Conservation (phyloP, 176 grass and related monocot species). For the Phoenix roebelenii region DNA sequence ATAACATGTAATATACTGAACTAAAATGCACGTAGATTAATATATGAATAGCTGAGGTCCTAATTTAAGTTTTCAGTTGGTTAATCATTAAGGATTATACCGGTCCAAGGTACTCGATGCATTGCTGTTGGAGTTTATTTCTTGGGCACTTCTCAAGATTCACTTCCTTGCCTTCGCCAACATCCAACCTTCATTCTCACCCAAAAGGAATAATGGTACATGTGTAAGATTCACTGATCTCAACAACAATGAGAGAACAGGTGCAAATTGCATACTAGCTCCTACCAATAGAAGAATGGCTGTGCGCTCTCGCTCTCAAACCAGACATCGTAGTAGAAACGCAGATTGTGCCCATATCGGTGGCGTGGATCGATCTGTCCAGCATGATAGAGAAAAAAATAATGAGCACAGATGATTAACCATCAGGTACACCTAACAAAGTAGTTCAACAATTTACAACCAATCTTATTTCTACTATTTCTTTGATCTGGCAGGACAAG, state of each 20-base stretch:
- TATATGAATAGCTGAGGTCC: too few species aligned
- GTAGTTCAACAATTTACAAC: too few species aligned
- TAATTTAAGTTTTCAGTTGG: too few species aligned
- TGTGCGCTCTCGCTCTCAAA: conserved; percentile 7
- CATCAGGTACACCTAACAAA: too few species aligned
- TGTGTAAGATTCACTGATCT: background rate
- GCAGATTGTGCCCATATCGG: conserved; percentile 37
- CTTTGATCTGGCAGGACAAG: too few species aligned
- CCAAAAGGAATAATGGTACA: background rate
- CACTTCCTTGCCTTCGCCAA: conserved; percentile 92
- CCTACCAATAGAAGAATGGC: conserved; percentile 19
- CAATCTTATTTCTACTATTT: too few species aligned
- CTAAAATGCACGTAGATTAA: too few species aligned
- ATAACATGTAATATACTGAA: too few species aligned
- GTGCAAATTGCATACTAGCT: too few species aligned
- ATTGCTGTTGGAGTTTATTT: conserved; percentile 74
- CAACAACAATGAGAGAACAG: too few species aligned
- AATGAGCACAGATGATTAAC: too few species aligned
- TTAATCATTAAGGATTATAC: conserved; percentile 32
- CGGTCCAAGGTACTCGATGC: conserved; percentile 83
- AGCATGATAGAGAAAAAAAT: conserved; percentile 1
- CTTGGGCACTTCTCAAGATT: conserved; percentile 80
- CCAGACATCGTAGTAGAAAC: conserved; percentile 16
- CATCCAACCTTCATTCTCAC: conserved; percentile 64
- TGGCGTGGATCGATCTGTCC: conserved; percentile 94